These are phyloP conservation scores for Dimargaris xerosporica DNA, from an alignment of 192 early-diverging fungal species.

Conservation along the genomic window DNA sequence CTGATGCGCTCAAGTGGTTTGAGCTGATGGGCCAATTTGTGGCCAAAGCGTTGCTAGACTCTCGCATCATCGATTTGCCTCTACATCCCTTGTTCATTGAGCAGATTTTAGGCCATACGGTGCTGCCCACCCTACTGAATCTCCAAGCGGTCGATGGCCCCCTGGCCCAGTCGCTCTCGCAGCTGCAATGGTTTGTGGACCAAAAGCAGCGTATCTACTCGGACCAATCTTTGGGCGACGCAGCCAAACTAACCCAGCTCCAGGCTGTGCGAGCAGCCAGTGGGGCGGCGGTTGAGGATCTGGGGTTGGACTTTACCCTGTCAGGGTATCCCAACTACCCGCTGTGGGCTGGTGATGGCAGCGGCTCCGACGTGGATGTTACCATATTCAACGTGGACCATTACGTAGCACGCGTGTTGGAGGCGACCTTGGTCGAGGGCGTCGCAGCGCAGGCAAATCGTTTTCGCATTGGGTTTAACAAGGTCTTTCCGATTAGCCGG, in stretches of 20 bases:
- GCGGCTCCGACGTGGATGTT: constrained; percentile 48
- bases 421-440: constrained; percentile 46
- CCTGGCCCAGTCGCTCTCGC: constrained; percentile 47
- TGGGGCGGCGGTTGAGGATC: constrained; percentile 36
- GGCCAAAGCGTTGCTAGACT: constrained; percentile 76
- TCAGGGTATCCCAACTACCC: constrained; percentile 63
- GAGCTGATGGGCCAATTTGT: constrained; percentile 67
- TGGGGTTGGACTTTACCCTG: constrained; percentile 76
- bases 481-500: constrained; percentile 55
- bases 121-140: constrained; percentile 14
- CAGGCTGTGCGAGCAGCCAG: constrained; percentile 31
- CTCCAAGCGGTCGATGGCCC: constrained; percentile 44
- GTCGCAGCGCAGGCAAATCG: constrained; percentile 52
- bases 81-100: constrained; percentile 61
- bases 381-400: constrained; percentile 68
- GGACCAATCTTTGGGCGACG: constrained; percentile 27
- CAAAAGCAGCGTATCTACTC: constrained; percentile 41
- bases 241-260: constrained; percentile 27
- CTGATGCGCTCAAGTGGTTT: constrained; percentile 35
- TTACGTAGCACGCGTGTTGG: constrained; percentile 53
- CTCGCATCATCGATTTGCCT: constrained; percentile 69
- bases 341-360: constrained; percentile 18
- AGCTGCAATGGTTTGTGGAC: constrained; percentile 45
- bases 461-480: constrained; percentile 68
- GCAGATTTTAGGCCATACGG: constrained; percentile 35